These are phyloP conservation scores for Colletotrichum abscissum DNA, from an alignment of 2,329 filamentous ascomycete species.

Conservation along the genomic window DNA sequence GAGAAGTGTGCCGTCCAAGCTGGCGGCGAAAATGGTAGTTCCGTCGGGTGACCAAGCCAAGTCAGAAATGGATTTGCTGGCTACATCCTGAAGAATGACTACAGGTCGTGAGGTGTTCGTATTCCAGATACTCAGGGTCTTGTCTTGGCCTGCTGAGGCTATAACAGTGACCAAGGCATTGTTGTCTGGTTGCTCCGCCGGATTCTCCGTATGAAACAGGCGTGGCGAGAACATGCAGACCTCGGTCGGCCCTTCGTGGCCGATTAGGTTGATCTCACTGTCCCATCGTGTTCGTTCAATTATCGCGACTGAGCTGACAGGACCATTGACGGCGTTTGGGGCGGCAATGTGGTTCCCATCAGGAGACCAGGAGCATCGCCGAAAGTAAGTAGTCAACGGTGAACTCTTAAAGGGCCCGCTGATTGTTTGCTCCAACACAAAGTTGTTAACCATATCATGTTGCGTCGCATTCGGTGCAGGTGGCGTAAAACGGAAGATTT, in stretches of 20 bases:
- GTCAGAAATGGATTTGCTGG: conserved; percentile 92
- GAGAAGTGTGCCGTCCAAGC: conserved; percentile 89
- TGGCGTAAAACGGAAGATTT: conserved; percentile 94
- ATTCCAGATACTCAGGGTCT: conserved; percentile 96
- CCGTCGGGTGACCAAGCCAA: conserved; percentile 95
- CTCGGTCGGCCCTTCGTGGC: conserved; percentile 96
- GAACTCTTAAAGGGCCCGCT: conserved; percentile 88
- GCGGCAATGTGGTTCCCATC: conserved; percentile 98
- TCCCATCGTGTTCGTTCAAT: conserved; percentile 94
- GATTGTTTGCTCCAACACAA: conserved; percentile 93
- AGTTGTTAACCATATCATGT: conserved; percentile 97
- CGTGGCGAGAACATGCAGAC: conserved; percentile 97
- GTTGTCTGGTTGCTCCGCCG: conserved; percentile 61
- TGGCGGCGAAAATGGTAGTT: conserved; percentile 85
- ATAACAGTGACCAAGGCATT: conserved; percentile 85
- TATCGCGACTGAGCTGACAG: conserved; percentile 96
- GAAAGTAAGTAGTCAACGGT: conserved; percentile 95
- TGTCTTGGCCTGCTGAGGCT: conserved; percentile 96
- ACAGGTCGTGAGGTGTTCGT: conserved; percentile 93
- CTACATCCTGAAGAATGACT: conserved; percentile 88
- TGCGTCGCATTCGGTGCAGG: conserved; percentile 91
- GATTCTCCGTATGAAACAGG: conserved; percentile 82
- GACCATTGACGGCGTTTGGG: conserved; percentile 96
- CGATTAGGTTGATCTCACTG: conserved; percentile 96
- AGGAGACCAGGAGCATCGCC: conserved; percentile 96